phyloP scores from a whole-genome alignment of 139 green algal genomes.

The Volvox africanus region DNA sequence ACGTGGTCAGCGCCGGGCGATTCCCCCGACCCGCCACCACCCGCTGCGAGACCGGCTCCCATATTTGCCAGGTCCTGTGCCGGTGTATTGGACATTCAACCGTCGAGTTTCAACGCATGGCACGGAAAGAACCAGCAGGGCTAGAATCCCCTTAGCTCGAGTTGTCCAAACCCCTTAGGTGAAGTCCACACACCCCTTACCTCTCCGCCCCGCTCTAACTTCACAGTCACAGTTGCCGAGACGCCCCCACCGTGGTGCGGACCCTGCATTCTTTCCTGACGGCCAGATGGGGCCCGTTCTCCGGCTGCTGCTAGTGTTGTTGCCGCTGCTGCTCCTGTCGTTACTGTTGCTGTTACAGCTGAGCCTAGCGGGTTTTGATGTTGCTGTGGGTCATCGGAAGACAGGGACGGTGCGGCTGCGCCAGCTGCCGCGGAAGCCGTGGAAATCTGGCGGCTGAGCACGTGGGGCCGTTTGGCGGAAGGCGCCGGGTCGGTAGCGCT shows the following conservation, averaged over 20 bases:
- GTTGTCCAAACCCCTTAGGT: no score
- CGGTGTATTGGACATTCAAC: no score
- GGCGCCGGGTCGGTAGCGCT: neutral
- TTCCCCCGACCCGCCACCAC: neutral
- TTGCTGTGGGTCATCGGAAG: neutral
- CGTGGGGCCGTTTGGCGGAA: slow-evolving; percentile 32
- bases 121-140: no score
- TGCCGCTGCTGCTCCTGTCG: neutral
- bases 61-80: no score
- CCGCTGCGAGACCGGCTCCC: no score
- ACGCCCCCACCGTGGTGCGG: neutral
- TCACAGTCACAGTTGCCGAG: slow-evolving; percentile 1
- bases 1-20: neutral
- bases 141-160: no score
- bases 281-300: neutral
- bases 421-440: neutral
- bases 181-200: neutral
- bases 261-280: neutral
- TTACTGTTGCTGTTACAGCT: neutral
- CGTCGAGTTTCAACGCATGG: no score
- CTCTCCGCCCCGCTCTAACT: neutral
- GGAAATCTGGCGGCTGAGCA: neutral
- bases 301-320: neutral
- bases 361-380: neutral
- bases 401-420: neutral